Evolutionary conservation across 805 yeast genomes (phyloP).

Genomic region (Teunomyces panamensis): DNA sequence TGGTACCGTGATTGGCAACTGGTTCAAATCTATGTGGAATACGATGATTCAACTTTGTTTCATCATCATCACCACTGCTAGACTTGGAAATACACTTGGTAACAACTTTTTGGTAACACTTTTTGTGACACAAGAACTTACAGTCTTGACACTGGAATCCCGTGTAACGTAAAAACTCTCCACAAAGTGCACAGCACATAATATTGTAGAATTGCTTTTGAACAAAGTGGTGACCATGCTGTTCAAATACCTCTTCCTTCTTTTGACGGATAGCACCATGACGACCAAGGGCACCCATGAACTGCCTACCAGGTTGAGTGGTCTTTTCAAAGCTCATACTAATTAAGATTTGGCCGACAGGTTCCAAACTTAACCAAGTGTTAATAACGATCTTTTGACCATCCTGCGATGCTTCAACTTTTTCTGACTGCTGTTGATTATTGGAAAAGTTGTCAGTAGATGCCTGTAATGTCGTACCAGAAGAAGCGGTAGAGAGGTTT

Average conservation of each 20-base stretch:
- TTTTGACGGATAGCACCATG: conserved; percentile 97
- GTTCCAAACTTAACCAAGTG: conserved; percentile 90
- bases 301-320: conserved; percentile 34
- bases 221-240: conserved; percentile 95
- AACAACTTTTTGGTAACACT: conserved; percentile 76
- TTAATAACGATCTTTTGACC: conserved; percentile 47
- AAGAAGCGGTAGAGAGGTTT: neutral
- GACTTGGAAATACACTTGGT: conserved; percentile 81
- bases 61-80: conserved; percentile 68
- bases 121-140: conserved; percentile 74
- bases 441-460: neutral
- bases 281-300: conserved; percentile 59
- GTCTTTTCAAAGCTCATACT: conserved; percentile 76
- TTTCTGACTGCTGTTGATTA: neutral
- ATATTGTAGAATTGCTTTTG: conserved; percentile 93
- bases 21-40: conserved; percentile 97
- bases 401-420: conserved; percentile 4
- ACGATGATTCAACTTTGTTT: conserved; percentile 84
- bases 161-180: conserved; percentile 86
- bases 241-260: conserved; percentile 87
- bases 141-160: conserved; percentile 87
- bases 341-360: conserved; percentile 85
- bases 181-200: conserved; percentile 97
- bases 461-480: neutral
- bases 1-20: conserved; percentile 89